Base-by-base conservation (phyloP, 768 basidiomycete species). In the Lactarius deliciosus region DNA sequence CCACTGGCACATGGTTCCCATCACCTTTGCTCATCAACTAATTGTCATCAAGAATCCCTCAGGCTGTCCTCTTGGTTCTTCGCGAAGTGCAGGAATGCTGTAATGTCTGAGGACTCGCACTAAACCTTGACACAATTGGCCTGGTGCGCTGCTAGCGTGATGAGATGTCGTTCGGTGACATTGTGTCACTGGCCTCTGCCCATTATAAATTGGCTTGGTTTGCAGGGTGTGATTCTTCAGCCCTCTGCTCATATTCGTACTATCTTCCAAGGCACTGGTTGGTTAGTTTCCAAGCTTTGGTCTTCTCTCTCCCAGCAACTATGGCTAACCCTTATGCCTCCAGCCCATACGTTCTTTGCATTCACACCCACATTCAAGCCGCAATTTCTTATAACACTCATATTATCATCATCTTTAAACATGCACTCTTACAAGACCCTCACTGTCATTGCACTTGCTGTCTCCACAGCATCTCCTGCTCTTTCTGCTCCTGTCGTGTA, bases 231-330 rank as follows among this genome's bases (percentile, higher is more conserved):
- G 20, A 22, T 56, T 28, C 53, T 40, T 36, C 22, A 56, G 53
- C 50, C 36, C 32, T 28, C 34, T 56, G 41, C 45, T 62, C 56
- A 57, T n/a, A 32, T 62, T 62, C 38, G 22, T 34, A 38, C 36
- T 11, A 22, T 20, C 28, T 18, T 38, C 47, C 7, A 5, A 50
- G 65, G 61, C 57, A 66, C 65, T 63, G 65, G 65, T 66, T 66
- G 65, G 65, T 66, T n/a, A 45, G 65, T 38, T 25, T 11, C 3
- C 3, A 28, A 25, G 13, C 13, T 11, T 36, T 16, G 16, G 40
- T 15, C 28, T 22, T 25, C 47, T 60, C 34, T 34, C 11, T 61
- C 18, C 16, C n/a, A 5, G 18, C 15, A 38, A 6, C 25, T 13
- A 28, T n/a, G 3, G 15, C 38, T 60, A 20, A 61, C 45, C 22